These are phyloP conservation scores for Chaetomidium leptoderma DNA, from an alignment of 495 filamentous ascomycete genomes.

Conservation along the genomic window DNA sequence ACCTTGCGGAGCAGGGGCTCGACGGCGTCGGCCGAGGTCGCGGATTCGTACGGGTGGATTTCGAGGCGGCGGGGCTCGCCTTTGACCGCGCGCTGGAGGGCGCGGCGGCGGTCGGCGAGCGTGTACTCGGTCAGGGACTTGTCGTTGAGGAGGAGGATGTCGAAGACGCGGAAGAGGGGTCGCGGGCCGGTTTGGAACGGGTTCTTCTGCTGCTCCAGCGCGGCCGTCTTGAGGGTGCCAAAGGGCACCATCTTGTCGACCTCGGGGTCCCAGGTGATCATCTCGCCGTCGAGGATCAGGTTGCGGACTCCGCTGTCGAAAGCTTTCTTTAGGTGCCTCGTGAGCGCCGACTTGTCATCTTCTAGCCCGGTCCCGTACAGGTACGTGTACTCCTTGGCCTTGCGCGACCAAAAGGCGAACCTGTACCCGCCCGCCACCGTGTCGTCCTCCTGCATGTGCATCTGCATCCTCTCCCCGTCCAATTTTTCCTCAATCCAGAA, in stretches of 20 bases:
- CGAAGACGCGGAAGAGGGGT: constrained; percentile 82
- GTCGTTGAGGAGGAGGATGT: constrained; percentile 86
- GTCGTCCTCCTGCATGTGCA: constrained; percentile 81
- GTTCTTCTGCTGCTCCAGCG: constrained; percentile 74
- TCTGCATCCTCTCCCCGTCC: constrained; percentile 94
- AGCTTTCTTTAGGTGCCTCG: constrained; percentile 70
- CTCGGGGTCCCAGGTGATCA: constrained; percentile 97
- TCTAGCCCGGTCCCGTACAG: constrained; percentile 78
- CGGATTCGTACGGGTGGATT: constrained; percentile 69
- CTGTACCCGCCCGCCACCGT: constrained; percentile 60
- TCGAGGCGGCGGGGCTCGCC: constrained; percentile 72
- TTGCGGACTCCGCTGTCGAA: constrained; percentile 74
- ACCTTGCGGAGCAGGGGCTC: constrained; percentile 75
- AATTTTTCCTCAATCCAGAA: constrained; percentile 99
- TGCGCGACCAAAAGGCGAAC: constrained; percentile 92
- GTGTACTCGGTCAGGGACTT: constrained; percentile 73
- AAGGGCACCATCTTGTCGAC: constrained; percentile 81
- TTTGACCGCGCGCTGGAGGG: constrained; percentile 62
- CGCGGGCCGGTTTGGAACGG: constrained; percentile 64
- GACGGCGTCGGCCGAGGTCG: constrained; percentile 63
- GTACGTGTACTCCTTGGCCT: constrained; percentile 95
- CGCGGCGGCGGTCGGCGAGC: constrained; percentile 73
- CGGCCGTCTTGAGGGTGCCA: constrained; percentile 90
- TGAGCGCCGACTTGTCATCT: constrained; percentile 73
- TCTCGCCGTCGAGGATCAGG: constrained; percentile 92